phyloP scores from a whole-genome alignment of 176 grass and related monocot genomes.

The Metroxylon sagu region DNA sequence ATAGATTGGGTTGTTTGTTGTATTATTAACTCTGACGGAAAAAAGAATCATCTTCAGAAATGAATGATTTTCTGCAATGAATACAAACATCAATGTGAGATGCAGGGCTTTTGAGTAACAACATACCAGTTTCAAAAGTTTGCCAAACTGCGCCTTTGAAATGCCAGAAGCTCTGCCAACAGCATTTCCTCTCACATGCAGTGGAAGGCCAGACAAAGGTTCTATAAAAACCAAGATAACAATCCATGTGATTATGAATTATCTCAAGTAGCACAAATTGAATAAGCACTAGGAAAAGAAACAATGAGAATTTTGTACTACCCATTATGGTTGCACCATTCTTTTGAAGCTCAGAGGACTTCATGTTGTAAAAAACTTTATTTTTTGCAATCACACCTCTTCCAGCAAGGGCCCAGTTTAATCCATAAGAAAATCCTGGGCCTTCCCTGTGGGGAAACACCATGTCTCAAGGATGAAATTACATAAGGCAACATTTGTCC shows the following conservation, averaged over 20 bases:
- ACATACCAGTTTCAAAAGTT: slow-evolving; percentile 72
- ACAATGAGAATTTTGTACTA: slow-evolving; percentile 3
- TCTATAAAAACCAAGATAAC: slow-evolving; percentile 33
- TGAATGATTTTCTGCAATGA: too few relatives aligned
- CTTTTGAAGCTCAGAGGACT: slow-evolving; percentile 60
- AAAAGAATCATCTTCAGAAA: too few relatives aligned
- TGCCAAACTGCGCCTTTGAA: slow-evolving; percentile 68
- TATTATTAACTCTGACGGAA: too few relatives aligned
- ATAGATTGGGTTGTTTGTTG: too few relatives aligned
- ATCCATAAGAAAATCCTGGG: slow-evolving; percentile 47
- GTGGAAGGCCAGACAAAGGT: slow-evolving; percentile 39
- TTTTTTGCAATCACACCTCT: slow-evolving; percentile 64
- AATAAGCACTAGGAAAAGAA: background rate
- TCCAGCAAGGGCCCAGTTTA: slow-evolving; percentile 60
- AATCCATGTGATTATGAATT: background rate
- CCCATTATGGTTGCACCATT: slow-evolving; percentile 32
- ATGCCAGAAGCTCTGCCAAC: slow-evolving; percentile 27
- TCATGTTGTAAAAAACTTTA: slow-evolving; percentile 64
- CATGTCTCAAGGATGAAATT: background rate
- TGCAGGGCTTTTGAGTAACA: background rate
- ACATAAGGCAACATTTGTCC: background rate
- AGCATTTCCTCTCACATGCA: slow-evolving; percentile 67
- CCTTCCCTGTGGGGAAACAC: slow-evolving; percentile 34
- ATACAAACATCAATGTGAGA: too few relatives aligned
- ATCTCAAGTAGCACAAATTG: too few relatives aligned